Base-by-base conservation (phyloP, 805 yeast genomes). In the Metschnikowia dekortorum region DNA sequence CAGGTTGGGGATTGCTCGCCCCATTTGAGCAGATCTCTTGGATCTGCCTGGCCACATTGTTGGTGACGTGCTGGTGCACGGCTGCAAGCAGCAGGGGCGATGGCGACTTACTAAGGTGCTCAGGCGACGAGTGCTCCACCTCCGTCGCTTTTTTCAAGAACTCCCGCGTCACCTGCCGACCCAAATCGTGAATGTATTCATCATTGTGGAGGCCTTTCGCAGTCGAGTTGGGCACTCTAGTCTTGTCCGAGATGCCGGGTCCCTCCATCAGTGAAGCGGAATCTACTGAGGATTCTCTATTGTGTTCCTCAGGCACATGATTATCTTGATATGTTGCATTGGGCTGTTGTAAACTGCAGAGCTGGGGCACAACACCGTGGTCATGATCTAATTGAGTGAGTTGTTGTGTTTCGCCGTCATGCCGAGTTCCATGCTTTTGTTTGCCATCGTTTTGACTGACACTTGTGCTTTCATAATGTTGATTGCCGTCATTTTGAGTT, bases 91-190 rank as follows among this genome's bases (percentile, higher is more conserved):
- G 53, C 26, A 35, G 50, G 6, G 56, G 35, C 33, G 56, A 33
- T 14, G 31, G 42, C 11, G 32, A 35, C 54, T 22, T 39, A 46
- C 37, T 55, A 53, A 26, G n/a, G 8, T 44, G 22, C 38, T 56
- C 57, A 4, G 53, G 56, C 9, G 59, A 47, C 6, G 54, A 44
- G 26, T 57, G 62, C 31, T 50, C 63, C 46, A 67, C 65, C 47
- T 68, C 72, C 32, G 66, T 63, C 16, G 67, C 70, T 49, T 68
- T 67, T 32, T 60, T 61, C 31, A 66, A 56, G 43, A 68, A 66
- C 48, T 67, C 68, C 46, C 67, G 58, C 10, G 69, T 64, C 31
- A 68, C 66, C 48, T 67, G 65, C 16, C 67, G 61, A 3, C 71
- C 72, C n/a, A 67, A 65, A 45, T 62, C 65, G 40, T 66, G 67